Percentiles rank a stretch among this genome's conserved stretches.
These are phyloP conservation scores for Ricinus communis DNA, from an alignment of 345 rosid genomes.

Conservation along the genomic window DNA sequence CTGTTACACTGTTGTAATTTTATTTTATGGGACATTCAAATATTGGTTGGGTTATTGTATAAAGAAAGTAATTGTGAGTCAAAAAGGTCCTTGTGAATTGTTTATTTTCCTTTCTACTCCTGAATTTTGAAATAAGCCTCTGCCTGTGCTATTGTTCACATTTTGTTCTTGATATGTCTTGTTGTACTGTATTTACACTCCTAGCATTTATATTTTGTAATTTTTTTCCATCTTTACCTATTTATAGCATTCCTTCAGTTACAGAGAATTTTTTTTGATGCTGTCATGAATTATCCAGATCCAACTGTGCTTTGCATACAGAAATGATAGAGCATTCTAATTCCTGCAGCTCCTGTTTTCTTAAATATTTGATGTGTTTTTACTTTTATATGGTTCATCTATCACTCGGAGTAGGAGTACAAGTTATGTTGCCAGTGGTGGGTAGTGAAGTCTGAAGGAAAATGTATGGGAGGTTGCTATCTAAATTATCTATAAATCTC, in stretches of 20 bases:
- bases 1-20: background rate
- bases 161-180: too few relatives aligned
- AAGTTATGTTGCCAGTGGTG: background rate
- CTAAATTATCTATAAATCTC: too few relatives aligned
- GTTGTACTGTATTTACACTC: background rate
- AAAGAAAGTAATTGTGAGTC: too few relatives aligned
- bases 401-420: background rate
- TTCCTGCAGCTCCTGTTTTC: background rate
- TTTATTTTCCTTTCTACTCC: background rate
- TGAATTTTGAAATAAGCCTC: background rate
- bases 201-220: background rate
- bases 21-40: background rate
- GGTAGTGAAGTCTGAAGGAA: too few relatives aligned
- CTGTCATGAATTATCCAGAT: background rate
- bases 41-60: background rate
- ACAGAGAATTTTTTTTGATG: too few relatives aligned
- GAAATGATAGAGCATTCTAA: background rate
- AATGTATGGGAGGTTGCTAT: too few relatives aligned
- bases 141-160: too few relatives aligned
- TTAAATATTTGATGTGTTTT: background rate
- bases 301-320: background rate
- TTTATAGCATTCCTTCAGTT: background rate
- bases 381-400: background rate
- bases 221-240: background rate
- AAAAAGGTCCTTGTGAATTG: background rate